phyloP scores from a whole-genome alignment of 257 asterid genomes.

The Thymus mandschuricus region DNA sequence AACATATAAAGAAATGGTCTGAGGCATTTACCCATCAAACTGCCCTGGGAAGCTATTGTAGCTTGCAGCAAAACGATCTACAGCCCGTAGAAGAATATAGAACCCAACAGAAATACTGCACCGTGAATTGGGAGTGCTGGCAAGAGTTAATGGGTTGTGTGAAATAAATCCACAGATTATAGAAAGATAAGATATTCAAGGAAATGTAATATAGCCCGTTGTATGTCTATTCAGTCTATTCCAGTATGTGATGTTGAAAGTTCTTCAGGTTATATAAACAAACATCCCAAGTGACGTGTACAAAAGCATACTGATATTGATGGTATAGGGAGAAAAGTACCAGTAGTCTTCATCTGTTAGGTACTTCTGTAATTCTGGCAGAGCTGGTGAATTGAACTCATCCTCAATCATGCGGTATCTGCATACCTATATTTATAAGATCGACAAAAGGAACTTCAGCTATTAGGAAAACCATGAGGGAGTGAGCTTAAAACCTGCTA shows the following conservation, averaged over 20 bases:
- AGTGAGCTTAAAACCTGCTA: neutral
- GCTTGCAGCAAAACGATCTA: conserved; percentile 88
- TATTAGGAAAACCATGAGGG: conserved; percentile 22
- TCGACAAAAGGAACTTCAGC: conserved; percentile 23
- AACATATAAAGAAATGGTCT: conserved; percentile 6
- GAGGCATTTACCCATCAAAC: conserved; percentile 73
- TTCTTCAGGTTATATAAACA: neutral
- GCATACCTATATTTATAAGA: conserved; percentile 62
- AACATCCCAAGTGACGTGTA: conserved; percentile 12
- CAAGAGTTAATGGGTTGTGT: conserved; percentile 26
- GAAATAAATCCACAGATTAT: conserved; percentile 26
- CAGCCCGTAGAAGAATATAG: conserved; percentile 90
- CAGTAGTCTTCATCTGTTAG: conserved; percentile 87
- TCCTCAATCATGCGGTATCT: conserved; percentile 87
- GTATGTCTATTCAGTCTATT: neutral
- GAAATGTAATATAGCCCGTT: neutral
- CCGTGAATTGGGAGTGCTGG: conserved; percentile 26
- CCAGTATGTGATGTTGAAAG: neutral
- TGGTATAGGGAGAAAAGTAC: conserved; percentile 38
- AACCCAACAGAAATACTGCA: conserved; percentile 85
- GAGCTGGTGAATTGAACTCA: conserved; percentile 77
- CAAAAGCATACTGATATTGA: neutral
- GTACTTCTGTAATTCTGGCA: conserved; percentile 78
- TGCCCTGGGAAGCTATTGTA: conserved; percentile 88
- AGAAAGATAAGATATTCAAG: conserved; percentile 12